Evolutionary conservation across 2,329 filamentous ascomycete genomes (phyloP), one percentile per base, ranked within the genome.

Genomic region (Huntiella moniliformis): DNA sequence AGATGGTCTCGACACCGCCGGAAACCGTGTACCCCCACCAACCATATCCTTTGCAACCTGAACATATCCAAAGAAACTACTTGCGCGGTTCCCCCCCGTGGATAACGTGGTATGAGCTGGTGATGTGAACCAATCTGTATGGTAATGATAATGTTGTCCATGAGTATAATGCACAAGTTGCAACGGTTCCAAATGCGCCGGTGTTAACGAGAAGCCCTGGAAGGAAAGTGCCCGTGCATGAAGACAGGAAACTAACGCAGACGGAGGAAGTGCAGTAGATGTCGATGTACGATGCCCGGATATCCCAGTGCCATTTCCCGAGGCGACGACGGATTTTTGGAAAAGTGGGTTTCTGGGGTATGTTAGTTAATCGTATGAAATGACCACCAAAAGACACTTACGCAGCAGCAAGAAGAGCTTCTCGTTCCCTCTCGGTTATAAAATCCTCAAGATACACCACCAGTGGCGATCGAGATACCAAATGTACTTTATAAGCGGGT

Each of bases 61-160:
- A 17, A 70, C 61, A 48, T 68, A 69, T 3, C 59, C 67, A 51
- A 69, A 70, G 54, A 70, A 67, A 5, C 64, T 67, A 15, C 60
- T 63, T 3, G 58, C 51, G 1, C 66, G 57, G 53, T 70, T 68
- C 3, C 66, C 65, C 8, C 66, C 66, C 6, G 60, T 51, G 1
- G 55, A 56, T 5, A 60, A 56, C 1, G 58, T 57, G 12, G 61
- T 57, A 38, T 64, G 60, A 2, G 56, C 51, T 2, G 58, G 53
- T 44, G 63, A 60, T 3, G 61, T 62, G 56, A 67, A 68, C 67
- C 67, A 69, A 56, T 70, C 67, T 2, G 65, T 67, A 56, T 70
- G 67, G 54, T 63, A 67, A 53, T 68, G 63, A 54, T 66, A 68
- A 47, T 59, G 63, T 53, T 67, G 63, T 12, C 63, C 63, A 5